Base-by-base conservation (phyloP, 305 asterid genomes). In the Salvia sclarea region DNA sequence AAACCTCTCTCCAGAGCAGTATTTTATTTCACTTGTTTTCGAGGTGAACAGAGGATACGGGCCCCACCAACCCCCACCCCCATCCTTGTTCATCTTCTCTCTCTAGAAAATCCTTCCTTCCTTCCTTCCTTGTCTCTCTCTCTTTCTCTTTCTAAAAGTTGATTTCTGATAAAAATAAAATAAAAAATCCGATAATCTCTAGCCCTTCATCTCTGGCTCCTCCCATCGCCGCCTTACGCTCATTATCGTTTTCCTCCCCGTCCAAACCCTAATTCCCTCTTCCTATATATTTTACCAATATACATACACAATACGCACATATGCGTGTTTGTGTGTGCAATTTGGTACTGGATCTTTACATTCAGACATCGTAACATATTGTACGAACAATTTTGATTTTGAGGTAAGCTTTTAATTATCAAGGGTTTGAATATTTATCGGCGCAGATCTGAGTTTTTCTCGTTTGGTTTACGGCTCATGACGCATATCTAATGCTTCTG, bases 1-100 rank as follows among this genome's bases (percentile, higher is more conserved):
- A 56, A 60, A 48, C 45, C 41, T 58, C 35, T 57, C 49, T 67
- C 65, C n/a, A 10, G 12, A 60, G 17, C 33, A 44, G 35, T 45
- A 38, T 28, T 24, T 40, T 59, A 38, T 2, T 28, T 43, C 45
- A 59, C 59, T 45, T 38, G 33, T 67, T 56, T 56, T 18, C 54
- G 48, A 72, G 78, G 81, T 71, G 78, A 77, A 72, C 81, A 72
- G 72, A 54, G 75, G 81, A 68, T 45, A 38, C 22, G 75, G 75
- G 69, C 8, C 74, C 81, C 72, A 38, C 53, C 58, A 49, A 44
- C 55, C 57, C 67, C 54, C 54, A 59, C 40, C 68, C 68, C 43
- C 41, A 43, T 37, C 61, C 66, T 35, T 63, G 81, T 68, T 68
- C 81, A 61, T 68, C 77, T 71, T 68, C 75, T 71, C 80, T 75